Base-by-base conservation (phyloP, 2,329 filamentous ascomycete species). In the Aureobasidium melanogenum region DNA sequence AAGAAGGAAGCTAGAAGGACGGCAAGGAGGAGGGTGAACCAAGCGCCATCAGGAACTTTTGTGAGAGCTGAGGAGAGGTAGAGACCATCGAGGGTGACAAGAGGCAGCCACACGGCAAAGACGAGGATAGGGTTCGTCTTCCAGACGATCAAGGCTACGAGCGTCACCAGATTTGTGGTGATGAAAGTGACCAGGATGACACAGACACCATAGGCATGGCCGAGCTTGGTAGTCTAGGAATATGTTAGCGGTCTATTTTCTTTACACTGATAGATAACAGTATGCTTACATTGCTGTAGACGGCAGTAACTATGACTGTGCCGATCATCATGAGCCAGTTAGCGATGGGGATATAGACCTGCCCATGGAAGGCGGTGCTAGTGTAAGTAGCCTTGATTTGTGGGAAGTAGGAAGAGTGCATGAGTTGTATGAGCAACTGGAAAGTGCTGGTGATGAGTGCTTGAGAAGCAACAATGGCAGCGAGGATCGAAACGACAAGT, bases 141-240 rank as follows among this genome's bases (percentile, higher is more conserved):
- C 88, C 88, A 92, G 41, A 90, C 85, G 39, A 91, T 78, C 2
- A 91, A 78, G 0, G 88, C 85, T 1, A 88, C 86, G 1, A 92
- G 75, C 0, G 86, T 82, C 1, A 90, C 85, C 80, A 93, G 85
- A 71, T 82, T 87, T 0, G 88, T 91, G 60, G 87, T 87, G 68
- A 92, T 85, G 70, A 91, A 89, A 0, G 88, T 89, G 46, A 91
- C 88, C 52, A 89, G 83, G 67, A 91, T 89, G 69, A 92, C 88
- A 66, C 88, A 92, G 8, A 89, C 85, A 41, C 88, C 88, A 67
- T 91, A 91, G 0, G 88, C 88, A 67, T 90, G 84, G 26, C 88
- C 88, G 0, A 91, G 79, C 60, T 79, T 79, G 0, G 84, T 88
- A 0, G 86, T 88, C 79, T 84, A 62, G 62, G 64, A 24, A 28